These are phyloP conservation scores for Canna indica DNA, from an alignment of 176 grass and related monocot genomes.

Conservation along the genomic window DNA sequence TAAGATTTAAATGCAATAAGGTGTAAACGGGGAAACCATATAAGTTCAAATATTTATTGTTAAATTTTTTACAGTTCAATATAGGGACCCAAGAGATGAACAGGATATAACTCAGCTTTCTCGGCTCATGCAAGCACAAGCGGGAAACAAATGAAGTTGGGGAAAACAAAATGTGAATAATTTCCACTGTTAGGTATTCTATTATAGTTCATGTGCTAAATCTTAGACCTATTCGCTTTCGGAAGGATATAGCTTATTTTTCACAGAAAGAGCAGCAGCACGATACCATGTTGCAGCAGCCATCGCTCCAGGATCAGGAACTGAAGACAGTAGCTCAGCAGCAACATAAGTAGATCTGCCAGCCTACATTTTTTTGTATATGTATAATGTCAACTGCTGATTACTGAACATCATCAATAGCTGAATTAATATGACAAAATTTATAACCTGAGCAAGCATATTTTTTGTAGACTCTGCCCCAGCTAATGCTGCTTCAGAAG, in stretches of 20 bases:
- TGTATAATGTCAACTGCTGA: background rate
- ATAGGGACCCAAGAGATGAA: background rate
- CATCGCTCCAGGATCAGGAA: conserved; percentile 93
- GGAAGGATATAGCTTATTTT: conserved; percentile 32
- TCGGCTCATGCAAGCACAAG: conserved; percentile 21
- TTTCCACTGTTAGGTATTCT: conserved; percentile 1
- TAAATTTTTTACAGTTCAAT: background rate
- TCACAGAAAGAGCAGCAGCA: conserved; percentile 49
- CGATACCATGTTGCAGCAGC: conserved; percentile 80
- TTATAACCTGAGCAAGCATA: conserved; percentile 81
- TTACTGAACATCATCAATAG: background rate
- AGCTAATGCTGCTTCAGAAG: conserved; percentile 79
- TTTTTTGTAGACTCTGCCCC: conserved; percentile 88
- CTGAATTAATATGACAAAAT: background rate
- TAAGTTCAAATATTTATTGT: background rate
- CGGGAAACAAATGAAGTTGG: conserved; percentile 16
- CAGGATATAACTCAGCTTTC: background rate
- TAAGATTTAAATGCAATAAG: no score
- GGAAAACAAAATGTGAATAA: conserved; percentile 11
- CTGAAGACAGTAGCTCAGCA: conserved; percentile 44
- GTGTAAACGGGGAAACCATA: background rate
- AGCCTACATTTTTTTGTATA: conserved; percentile 48
- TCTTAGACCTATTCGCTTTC: conserved; percentile 20
- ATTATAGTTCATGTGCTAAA: background rate
- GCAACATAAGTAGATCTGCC: conserved; percentile 76